Conservation (phyloP, 257 asterid genomes). For the Mentha longifolia region DNA sequence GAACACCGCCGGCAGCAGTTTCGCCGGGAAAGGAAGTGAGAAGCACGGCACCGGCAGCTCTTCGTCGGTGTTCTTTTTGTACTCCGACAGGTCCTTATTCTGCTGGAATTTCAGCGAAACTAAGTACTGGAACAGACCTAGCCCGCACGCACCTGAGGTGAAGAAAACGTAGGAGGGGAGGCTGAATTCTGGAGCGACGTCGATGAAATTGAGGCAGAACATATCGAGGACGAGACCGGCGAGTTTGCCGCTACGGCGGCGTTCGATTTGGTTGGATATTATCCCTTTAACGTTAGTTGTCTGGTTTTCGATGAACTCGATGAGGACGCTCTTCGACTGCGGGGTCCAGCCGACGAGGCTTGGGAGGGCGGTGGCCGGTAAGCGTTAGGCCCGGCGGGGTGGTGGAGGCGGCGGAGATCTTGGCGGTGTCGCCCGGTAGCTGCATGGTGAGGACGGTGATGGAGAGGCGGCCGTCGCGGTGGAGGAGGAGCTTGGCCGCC, state of each 20-base stretch:
- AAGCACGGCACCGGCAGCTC: conserved; percentile 35
- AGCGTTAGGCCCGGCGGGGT: conserved; percentile 32
- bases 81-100: conserved; percentile 17
- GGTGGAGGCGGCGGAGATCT: conserved; percentile 16
- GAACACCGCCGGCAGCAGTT: conserved; percentile 38
- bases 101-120: conserved; percentile 35
- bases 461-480: conserved; percentile 46
- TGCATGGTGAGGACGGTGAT: conserved; percentile 51
- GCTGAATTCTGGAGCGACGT: conserved; percentile 49
- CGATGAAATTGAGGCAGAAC: conserved; percentile 61
- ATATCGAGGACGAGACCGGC: conserved; percentile 60
- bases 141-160: conserved; percentile 49
- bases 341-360: conserved; percentile 13
- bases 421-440: conserved; percentile 34
- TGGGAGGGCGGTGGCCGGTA: conserved; percentile 36
- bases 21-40: conserved; percentile 39
- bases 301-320: conserved; percentile 40
- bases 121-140: conserved; percentile 39
- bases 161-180: conserved; percentile 54
- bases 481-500: conserved; percentile 58
- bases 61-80: conserved; percentile 32
- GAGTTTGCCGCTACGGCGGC: not conserved
- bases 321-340: not conserved
- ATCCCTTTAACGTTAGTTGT: conserved; percentile 36
- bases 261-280: conserved; percentile 31